Base-by-base conservation (phyloP, 768 basidiomycete species). In the Lentinula guzmanii region DNA sequence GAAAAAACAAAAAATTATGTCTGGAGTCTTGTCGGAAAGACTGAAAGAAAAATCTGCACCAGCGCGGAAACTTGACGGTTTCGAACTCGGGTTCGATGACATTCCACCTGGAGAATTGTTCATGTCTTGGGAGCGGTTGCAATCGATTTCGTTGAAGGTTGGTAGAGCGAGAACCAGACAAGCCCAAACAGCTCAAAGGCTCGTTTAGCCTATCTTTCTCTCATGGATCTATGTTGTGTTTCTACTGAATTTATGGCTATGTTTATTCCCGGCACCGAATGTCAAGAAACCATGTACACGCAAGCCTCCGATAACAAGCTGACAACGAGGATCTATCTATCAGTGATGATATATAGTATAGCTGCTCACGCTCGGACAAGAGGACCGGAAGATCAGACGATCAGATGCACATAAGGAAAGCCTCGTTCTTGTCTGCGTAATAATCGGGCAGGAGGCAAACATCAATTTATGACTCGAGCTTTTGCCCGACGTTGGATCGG, bases 101-200 rank as follows among this genome's bases (percentile, higher is more conserved):
- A n/a, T 50, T 37, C 58, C 34, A 11, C 43, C 58, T 8, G 58
- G 34, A 21, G 37, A 50, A 51, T 31, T 45, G 28, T 59, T 46
- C n/a, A 59, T 59, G 46, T 46, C 45, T 9, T 59, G 58, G 58
- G 58, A 59, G 18, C 55, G 41, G 18, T 16, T 56, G 15, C 39
- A 13, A 10, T 18, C 9, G 13, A 56, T 56, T 28, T 13, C 39
- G 21, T 15, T 56, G 37, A 56, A 43, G 55, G 28, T 56, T 31
- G 55, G 55, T 28, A 37, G 41, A 33, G 28, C 39, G 24, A 37
- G 55, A 52, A 3, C 15, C n/a, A 52, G 51, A 35, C 37, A 56
- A 39, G 24, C n/a, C 37, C 18, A 34, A 54, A 54, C 53, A 41
- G 37, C 16, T 21, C 34, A 34, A 39, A 37, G n/a, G 33, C 34